These are phyloP conservation scores for Mycena epipterygia DNA, from an alignment of 768 basidiomycete species.

Conservation along the genomic window DNA sequence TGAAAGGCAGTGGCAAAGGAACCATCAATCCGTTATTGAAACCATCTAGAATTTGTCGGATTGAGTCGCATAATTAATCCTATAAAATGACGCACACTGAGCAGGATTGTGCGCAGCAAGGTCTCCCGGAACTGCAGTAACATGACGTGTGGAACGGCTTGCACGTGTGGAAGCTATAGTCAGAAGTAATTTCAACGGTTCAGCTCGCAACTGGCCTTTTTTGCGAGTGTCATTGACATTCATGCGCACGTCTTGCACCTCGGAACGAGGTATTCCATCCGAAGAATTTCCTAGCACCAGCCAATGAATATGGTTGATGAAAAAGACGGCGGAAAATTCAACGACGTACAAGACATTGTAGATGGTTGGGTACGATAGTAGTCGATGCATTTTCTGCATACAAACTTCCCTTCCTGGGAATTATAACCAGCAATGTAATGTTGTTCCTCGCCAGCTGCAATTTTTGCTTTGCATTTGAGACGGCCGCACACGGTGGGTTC, in stretches of 20 bases:
- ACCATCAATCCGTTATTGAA: not conserved
- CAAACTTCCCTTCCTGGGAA: not conserved
- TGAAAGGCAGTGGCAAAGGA: not conserved
- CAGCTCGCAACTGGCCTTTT: not conserved
- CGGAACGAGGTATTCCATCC: not conserved
- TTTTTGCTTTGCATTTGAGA: not conserved
- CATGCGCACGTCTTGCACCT: not conserved
- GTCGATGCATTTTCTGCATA: not conserved
- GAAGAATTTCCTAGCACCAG: not conserved
- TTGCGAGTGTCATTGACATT: not conserved
- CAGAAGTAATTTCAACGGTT: too few relatives aligned
- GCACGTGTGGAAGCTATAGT: not conserved
- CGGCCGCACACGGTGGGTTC: not conserved
- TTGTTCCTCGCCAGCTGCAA: not conserved
- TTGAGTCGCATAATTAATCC: too few relatives aligned
- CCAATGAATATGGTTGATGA: not conserved
- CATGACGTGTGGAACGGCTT: not conserved
- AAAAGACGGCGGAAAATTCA: not conserved
- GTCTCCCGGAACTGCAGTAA: not conserved
- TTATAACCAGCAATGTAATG: not conserved
- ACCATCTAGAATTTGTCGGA: too few relatives aligned
- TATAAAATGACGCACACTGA: too few relatives aligned
- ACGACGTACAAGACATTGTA: not conserved
- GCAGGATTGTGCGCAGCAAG: too few relatives aligned
- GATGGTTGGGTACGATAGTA: not conserved